Evolutionary conservation across 2,329 filamentous ascomycete genomes (phyloP).

Genomic region (Gliomastix tumulicola): DNA sequence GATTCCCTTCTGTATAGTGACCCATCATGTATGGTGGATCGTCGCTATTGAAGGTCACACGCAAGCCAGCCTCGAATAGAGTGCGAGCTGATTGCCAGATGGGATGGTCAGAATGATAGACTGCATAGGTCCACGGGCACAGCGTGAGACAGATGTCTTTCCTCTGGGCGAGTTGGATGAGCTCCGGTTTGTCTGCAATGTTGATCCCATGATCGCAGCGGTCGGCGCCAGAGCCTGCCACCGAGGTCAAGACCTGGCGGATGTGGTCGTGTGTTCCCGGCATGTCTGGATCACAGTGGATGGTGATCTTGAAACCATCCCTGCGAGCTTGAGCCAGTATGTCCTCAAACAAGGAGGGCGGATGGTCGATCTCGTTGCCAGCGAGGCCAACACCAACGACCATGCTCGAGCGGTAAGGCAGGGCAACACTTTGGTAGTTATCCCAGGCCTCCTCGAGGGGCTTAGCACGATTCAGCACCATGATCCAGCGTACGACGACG

Average conservation of each 20-base stretch:
- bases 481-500: slow-evolving; percentile 48
- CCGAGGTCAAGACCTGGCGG: slow-evolving; percentile 31
- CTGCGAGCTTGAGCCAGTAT: slow-evolving; percentile 23
- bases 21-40: slow-evolving; percentile 71
- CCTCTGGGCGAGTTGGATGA: slow-evolving; percentile 50
- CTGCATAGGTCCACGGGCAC: slow-evolving; percentile 44
- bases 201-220: slow-evolving; percentile 70
- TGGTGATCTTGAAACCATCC: slow-evolving; percentile 38
- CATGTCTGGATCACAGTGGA: slow-evolving; percentile 44
- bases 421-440: slow-evolving; percentile 38
- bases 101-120: slow-evolving; percentile 8
- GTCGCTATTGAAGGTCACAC: slow-evolving; percentile 65
- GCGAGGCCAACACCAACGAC: slow-evolving; percentile 38
- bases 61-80: slow-evolving; percentile 56
- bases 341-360: slow-evolving; percentile 33
- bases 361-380: slow-evolving; percentile 35
- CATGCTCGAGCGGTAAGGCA: slow-evolving; percentile 19
- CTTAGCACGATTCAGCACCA: slow-evolving; percentile 65
- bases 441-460: slow-evolving; percentile 64
- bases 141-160: slow-evolving; percentile 56
- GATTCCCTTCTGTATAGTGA: slow-evolving; percentile 16
- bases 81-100: neutral
- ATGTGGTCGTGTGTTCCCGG: slow-evolving; percentile 44
- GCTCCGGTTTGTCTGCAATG: slow-evolving; percentile 46
- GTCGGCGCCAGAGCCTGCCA: slow-evolving; percentile 51